Conservation (phyloP, 306 rosid species). For the Prunus mongolica region DNA sequence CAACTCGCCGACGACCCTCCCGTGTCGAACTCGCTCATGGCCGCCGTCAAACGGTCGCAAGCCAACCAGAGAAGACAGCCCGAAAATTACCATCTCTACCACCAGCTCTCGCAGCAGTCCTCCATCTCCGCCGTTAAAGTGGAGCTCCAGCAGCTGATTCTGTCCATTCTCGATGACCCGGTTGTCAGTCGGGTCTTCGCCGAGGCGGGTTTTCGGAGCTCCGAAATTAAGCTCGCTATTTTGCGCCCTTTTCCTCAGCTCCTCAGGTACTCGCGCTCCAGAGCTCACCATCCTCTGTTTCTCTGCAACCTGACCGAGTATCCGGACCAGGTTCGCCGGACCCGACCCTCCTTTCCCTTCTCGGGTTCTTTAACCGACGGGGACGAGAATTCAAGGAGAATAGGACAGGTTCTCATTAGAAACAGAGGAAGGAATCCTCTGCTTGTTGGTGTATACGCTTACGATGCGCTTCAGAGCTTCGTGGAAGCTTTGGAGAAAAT, state of each 20-base stretch:
- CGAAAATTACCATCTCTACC: constrained; percentile 69
- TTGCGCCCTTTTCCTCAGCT: constrained; percentile 71
- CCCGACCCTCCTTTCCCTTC: constrained; percentile 38
- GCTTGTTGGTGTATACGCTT: constrained; percentile 73
- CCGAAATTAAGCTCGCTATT: constrained; percentile 80
- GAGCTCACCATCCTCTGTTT: constrained; percentile 67
- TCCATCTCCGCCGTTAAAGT: constrained; percentile 70
- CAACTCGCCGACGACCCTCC: constrained; percentile 67
- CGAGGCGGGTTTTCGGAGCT: constrained; percentile 97
- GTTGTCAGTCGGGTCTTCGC: constrained; percentile 90
- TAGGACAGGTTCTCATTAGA: constrained; percentile 60
- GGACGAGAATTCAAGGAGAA: constrained; percentile 55
- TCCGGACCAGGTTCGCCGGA: constrained; percentile 35
- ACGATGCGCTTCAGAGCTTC: constrained; percentile 55
- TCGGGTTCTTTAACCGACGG: constrained; percentile 23
- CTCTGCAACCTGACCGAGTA: constrained; percentile 57
- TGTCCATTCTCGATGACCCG: constrained; percentile 92
- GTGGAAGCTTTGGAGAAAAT: constrained; percentile 42
- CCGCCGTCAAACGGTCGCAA: constrained; percentile 92
- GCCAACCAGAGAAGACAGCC: constrained; percentile 95
- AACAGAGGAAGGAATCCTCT: constrained; percentile 66
- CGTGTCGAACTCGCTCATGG: constrained; percentile 94
- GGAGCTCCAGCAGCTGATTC: constrained; percentile 76
- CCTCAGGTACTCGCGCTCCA: constrained; percentile 46
- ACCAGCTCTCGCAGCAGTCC: constrained; percentile 55